Evolutionary conservation across 1,284 basidiomycete genomes (phyloP), one percentile per base, ranked within the genome.

Genomic region (Phlebopus sp.): DNA sequence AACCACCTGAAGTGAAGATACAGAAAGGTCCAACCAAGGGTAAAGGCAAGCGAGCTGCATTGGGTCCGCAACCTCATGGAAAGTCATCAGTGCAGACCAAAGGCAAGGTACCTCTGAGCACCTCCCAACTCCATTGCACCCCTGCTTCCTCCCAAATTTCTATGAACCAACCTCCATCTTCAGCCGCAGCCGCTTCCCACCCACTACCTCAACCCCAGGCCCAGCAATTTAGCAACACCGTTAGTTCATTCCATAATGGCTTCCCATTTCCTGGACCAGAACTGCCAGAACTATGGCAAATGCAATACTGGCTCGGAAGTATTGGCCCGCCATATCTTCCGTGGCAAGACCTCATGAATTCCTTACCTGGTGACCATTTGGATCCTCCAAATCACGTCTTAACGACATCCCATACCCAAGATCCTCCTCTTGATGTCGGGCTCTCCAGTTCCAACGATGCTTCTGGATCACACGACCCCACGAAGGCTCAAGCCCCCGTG

Each of bases 221-320:
- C 5, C 21, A 36, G 7, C 42, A 25, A n/a, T 27, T 25, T 7
- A 15, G 5, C 6, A 9, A 7, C 21, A 15, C 21, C 14, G 5
- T 35, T 23, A 25, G 8, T n/a, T 6, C 32, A 5, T 44, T 44
- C n/a, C 34, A 32, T 4, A 15, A 23, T 19, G 14, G 23, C n/a
- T 11, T 23, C 14, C n/a, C 44, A 23, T 38, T 11, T 29, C 18
- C 14, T 30, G 29, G 6, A 13, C 25, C 36, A 36, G 44, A 15
- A 7, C 11, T 45, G 8, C 44, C 36, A 19, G 44, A 45, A 14
- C 27, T 31, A 15, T 45, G 44, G 44, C 27, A 15, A 21, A 39
- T 39, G 37, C 44, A 19, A 13, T 29, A 27, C 35, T 45, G 44
- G 44, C 17, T 45, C 15, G 44, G 35, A 45, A 21, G 25, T 35